Conservation (phyloP, 805 yeast species). For the Ascoidea asiatica region DNA sequence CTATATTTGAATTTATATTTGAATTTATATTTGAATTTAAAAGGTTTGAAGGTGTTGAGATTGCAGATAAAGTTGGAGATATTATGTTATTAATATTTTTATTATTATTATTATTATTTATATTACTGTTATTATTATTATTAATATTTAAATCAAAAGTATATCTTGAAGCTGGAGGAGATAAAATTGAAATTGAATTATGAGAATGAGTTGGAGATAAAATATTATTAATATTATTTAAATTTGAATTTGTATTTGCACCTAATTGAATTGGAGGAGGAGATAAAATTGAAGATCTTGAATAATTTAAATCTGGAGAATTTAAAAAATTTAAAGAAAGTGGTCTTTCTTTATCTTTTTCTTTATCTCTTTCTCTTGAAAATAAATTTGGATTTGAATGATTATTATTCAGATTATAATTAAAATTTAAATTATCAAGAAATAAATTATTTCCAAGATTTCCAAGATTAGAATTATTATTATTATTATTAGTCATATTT, state of each 20-base stretch:
- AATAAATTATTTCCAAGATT: not conserved
- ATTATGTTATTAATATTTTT: conserved; percentile 4
- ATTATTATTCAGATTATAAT: not conserved
- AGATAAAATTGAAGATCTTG: not conserved
- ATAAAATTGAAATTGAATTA: conserved; percentile 23
- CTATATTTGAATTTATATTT: conserved; percentile 5
- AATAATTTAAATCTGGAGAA: not conserved
- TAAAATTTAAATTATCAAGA: not conserved
- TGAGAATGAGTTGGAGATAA: conserved; percentile 2
- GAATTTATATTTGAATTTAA: conserved; percentile 1
- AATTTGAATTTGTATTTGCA: too few species aligned
- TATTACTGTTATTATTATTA: not conserved
- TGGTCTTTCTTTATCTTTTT: too few species aligned
- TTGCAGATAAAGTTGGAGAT: conserved; percentile 3
- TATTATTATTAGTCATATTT: too few species aligned
- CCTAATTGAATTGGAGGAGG: not conserved
- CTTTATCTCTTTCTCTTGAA: too few species aligned
- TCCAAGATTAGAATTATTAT: not conserved
- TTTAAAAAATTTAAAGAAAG: not conserved
- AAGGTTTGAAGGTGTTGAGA: not conserved
- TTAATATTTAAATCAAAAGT: conserved; percentile 12
- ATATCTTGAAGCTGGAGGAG: conserved; percentile 25
- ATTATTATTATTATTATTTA: not conserved
- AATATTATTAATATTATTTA: too few species aligned
- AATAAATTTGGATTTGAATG: not conserved